A percentile compares a stretch with the other conserved stretches of the same genome.
phyloP scores from a whole-genome alignment of 1,139 yeast species.

The Yamadazyma sp. region DNA sequence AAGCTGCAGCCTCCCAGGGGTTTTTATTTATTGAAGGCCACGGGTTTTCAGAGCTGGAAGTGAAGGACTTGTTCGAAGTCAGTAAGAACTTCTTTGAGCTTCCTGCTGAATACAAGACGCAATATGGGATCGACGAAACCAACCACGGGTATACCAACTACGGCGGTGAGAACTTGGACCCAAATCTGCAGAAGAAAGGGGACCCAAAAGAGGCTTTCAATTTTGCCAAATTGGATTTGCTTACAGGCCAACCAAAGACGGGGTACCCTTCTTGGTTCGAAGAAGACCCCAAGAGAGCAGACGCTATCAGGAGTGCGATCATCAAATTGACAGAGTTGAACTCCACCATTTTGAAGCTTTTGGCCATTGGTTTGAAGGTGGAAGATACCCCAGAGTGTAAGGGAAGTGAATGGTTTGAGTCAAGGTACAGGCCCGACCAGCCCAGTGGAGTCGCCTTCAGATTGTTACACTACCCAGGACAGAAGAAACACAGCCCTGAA shows the following conservation, averaged over 20 bases:
- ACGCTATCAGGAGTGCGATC: slow-evolving; percentile 31
- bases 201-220: slow-evolving; percentile 67
- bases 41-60: slow-evolving; percentile 58
- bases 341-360: slow-evolving; percentile 42
- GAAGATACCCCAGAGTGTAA: slow-evolving; percentile 36
- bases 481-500: slow-evolving; percentile 49
- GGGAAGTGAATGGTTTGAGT: slow-evolving; percentile 58
- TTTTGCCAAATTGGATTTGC: slow-evolving; percentile 40
- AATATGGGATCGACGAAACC: slow-evolving; percentile 46
- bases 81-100: slow-evolving; percentile 58
- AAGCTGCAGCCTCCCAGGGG: slow-evolving; percentile 70
- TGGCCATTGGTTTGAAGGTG: slow-evolving; percentile 62
- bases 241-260: slow-evolving; percentile 33
- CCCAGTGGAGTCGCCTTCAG: slow-evolving; percentile 65
- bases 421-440: slow-evolving; percentile 51
- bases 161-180: slow-evolving; percentile 61
- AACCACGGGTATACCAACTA: slow-evolving; percentile 66
- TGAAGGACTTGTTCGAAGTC: slow-evolving; percentile 51
- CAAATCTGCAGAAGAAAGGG: slow-evolving; percentile 43
- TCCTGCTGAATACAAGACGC: slow-evolving; percentile 48
- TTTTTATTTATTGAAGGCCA: slow-evolving; percentile 75
- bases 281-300: slow-evolving; percentile 29
- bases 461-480: slow-evolving; percentile 69
- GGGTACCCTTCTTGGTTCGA: slow-evolving; percentile 47
- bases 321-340: slow-evolving; percentile 46